Base-by-base conservation (phyloP, 2,329 filamentous ascomycete species). In the Albifimbria verrucaria region DNA sequence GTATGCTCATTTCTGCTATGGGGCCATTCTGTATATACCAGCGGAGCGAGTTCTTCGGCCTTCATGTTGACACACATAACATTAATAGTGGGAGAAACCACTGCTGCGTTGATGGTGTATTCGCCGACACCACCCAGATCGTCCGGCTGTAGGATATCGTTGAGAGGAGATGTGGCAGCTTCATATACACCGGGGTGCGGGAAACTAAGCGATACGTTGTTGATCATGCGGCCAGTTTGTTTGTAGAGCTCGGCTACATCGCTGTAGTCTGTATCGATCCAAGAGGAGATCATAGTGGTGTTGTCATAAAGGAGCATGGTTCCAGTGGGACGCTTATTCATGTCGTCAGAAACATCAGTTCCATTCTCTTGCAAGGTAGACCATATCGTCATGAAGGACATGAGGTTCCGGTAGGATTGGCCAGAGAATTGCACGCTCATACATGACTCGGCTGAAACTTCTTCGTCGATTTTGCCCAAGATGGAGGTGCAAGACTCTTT, bases 131-230 rank as follows among this genome's bases (percentile, higher is more conserved):
- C 88, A 1, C 73, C 77, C 11, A 85, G 72, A 20, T 85, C 81
- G 7, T 77, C 74, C 0, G 90, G 89, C 60, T 93, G 89, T 9
- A 89, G 68, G 25, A 94, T 89, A 0, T 71, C 66, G 61, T 93
- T 93, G 9, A 70, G 65, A 0, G 76, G 69, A 58, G 87, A 75
- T 9, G 75, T 79, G 0, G 87, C 85, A 1, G 89, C 89, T 12
- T 75, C 69, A 28, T 88, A 83, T 0, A 94, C 77, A 0, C 86
- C 74, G 4, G 85, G 76, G 60, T 94, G 90, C 0, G 90, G 90
- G 79, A 92, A 87, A 0, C 88, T 88, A 58, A 92, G 76, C 0
- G 87, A 89, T 23, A 91, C 82, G 57, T 92, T 92, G 65, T 92
- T 89, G 61, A 93, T 73, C 36, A 88, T 76, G 23, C 88, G 77